Base-by-base conservation (phyloP, 768 basidiomycete genomes). In the Neoboletus magnificus region DNA sequence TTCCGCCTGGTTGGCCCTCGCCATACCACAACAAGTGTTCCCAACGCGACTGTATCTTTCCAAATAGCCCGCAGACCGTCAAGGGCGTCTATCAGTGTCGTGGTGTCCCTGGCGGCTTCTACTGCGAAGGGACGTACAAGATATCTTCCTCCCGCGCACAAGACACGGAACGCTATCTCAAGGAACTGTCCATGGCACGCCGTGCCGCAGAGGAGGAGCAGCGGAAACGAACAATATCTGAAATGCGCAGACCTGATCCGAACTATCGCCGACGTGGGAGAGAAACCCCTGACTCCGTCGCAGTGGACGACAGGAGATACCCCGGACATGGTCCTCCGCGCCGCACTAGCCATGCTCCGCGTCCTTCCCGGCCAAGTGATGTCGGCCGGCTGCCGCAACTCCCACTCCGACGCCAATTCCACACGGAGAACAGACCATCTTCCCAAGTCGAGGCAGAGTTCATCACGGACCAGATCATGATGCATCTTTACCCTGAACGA, bases 21-120 rank as follows among this genome's bases (percentile, higher is more conserved):
- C 63, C 63, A 10, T 73, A 62, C 51, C 74, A 75, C 48, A 71
- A 73, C 61, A 75, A 71, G 51, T 74, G 73, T 35, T 67, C 66
- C 47, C 65, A 71, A 40, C 66, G 39, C 40, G 68, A 64, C n/a
- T 74, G 73, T 48, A 64, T 57, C 40, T 67, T 60, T 40, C 60
- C 73, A 0, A 74, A 74, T 32, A 57, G 10, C 32, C 73, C 74
- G 2, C 60, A 66, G 43, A 63, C 65, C 20, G 52, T 44, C 52
- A 68, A 69, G 41, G 73, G 73, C 27, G 59, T 59, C 40, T 70
- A 75, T 40, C 68, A 49, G 18, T 74, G 73, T 30, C 65, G 70
- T 4, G 70, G 70, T 18, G 60, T 71, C 11, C 70, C 70, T 0
- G 70, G 70, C n/a, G 70, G 70, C 30, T 71, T 71, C 60, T 71